Evolutionary conservation across 225 moss, liverwort and hornwort genomes (phyloP).

Genomic region (Bryoerythrophyllum caledonicum): DNA sequence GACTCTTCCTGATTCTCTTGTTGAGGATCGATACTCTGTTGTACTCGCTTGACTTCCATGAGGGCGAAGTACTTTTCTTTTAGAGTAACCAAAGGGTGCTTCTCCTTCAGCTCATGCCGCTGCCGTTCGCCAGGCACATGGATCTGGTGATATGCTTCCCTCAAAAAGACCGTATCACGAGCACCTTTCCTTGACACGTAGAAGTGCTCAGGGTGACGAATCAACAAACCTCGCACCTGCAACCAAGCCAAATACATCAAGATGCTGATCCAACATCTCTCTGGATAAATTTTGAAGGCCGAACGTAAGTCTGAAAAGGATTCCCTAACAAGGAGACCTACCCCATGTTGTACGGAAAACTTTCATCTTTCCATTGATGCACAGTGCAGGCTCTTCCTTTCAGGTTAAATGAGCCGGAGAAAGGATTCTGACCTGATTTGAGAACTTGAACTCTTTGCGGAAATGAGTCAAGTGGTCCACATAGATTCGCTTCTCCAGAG

Average conservation of each 20-base stretch:
- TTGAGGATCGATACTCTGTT: constrained; percentile 13
- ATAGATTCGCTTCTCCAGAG: constrained; percentile 79
- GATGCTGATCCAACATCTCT: too few species aligned
- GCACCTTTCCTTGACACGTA: constrained; percentile 93
- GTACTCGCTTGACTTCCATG: constrained; percentile 44
- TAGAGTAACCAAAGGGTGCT: constrained; percentile 64
- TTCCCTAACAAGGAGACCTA: too few species aligned
- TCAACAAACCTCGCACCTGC: constrained; percentile 71
- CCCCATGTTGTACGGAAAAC: too few species aligned
- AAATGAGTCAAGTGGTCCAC: constrained; percentile 98
- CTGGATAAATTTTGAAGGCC: too few species aligned
- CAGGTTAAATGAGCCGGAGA: too few species aligned
- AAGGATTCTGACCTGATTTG: constrained; percentile 58
- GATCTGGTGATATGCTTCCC: constrained; percentile 69
- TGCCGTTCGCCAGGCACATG: constrained; percentile 57
- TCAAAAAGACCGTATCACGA: constrained; percentile 83
- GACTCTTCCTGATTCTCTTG: constrained; percentile 27
- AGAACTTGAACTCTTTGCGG: constrained; percentile 91
- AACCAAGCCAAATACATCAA: constrained; percentile 19
- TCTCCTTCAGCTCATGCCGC: constrained; percentile 58
- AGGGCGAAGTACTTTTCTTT: constrained; percentile 63
- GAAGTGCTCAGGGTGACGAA: constrained; percentile 95
- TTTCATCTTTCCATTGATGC: too few species aligned
- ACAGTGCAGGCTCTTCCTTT: too few species aligned
- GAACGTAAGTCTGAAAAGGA: too few species aligned